Conservation (phyloP, 163 green algal genomes). For the Chloromonas sp. region DNA sequence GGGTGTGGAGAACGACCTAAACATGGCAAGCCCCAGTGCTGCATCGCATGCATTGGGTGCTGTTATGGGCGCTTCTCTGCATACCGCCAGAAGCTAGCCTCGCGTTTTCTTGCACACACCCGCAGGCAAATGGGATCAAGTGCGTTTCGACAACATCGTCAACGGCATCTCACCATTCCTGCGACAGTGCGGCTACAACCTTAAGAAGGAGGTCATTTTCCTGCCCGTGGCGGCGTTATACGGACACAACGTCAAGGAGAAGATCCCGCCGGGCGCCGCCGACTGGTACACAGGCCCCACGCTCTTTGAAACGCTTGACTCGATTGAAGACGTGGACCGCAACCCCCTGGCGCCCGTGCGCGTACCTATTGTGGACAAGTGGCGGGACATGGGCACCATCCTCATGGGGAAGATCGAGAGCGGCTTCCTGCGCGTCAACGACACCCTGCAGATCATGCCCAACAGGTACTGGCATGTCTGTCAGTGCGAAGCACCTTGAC, state of each 20-base stretch:
- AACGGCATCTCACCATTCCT: slow-evolving; percentile 88
- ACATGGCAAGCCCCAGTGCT: too few relatives aligned
- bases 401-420: slow-evolving; percentile 97
- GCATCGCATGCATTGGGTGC: too few relatives aligned
- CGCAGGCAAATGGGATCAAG: slow-evolving; percentile 70
- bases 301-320: slow-evolving; percentile 75
- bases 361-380: slow-evolving; percentile 97
- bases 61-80: too few relatives aligned
- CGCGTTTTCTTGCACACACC: background rate
- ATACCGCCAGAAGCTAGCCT: background rate
- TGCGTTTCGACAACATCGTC: slow-evolving; percentile 82
- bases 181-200: slow-evolving; percentile 91
- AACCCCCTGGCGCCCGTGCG: slow-evolving; percentile 79
- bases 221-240: slow-evolving; percentile 88
- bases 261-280: slow-evolving; percentile 47
- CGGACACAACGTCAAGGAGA: slow-evolving; percentile 86
- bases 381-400: slow-evolving; percentile 92
- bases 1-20: too few relatives aligned
- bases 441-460: slow-evolving; percentile 87
- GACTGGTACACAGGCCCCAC: slow-evolving; percentile 72
- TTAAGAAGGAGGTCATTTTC: slow-evolving; percentile 82
- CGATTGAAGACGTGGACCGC: slow-evolving; percentile 34
- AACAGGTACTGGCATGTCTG: slow-evolving; percentile 64
- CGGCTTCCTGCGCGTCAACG: slow-evolving; percentile 77
- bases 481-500: background rate